phyloP scores from a whole-genome alignment of 352 stramenopile genomes.

The Pythium monospermum region DNA sequence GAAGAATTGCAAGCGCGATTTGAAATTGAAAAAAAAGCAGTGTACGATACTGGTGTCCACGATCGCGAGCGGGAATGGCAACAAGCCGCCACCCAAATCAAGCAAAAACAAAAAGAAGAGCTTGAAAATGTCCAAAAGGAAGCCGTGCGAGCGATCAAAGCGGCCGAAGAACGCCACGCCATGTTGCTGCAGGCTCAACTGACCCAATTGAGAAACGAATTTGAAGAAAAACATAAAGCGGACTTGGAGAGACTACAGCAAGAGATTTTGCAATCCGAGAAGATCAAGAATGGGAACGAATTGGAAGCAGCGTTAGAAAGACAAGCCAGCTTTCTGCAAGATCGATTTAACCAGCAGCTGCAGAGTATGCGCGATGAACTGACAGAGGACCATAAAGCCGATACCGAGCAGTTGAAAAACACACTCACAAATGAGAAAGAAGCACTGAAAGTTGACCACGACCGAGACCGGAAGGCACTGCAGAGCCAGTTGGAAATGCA shows the following conservation, averaged over 20 bases:
- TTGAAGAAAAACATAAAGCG: slow-evolving; percentile 27
- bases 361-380: slow-evolving; percentile 17
- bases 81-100: slow-evolving; percentile 63
- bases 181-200: slow-evolving; percentile 41
- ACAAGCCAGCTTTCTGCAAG: not conserved
- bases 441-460: not conserved
- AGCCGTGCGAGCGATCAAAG: slow-evolving; percentile 54
- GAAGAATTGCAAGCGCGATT: slow-evolving; percentile 61
- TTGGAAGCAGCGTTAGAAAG: slow-evolving; percentile 5
- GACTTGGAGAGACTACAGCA: slow-evolving; percentile 12
- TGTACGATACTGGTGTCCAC: slow-evolving; percentile 55
- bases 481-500: not conserved
- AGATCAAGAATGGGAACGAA: not conserved
- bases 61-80: slow-evolving; percentile 79
- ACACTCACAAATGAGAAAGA: slow-evolving; percentile 3
- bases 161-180: slow-evolving; percentile 56
- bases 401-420: slow-evolving; percentile 21
- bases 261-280: slow-evolving; percentile 6
- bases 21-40: slow-evolving; percentile 50
- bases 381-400: slow-evolving; percentile 8
- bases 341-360: slow-evolving; percentile 4
- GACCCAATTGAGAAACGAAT: slow-evolving; percentile 22
- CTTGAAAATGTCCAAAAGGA: slow-evolving; percentile 53
- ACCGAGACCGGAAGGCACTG: not conserved
- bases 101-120: slow-evolving; percentile 67